Evolutionary conservation across 768 basidiomycete genomes (phyloP), one percentile per base, ranked within the genome.

Genomic region (Fomitopsis pulvina): DNA sequence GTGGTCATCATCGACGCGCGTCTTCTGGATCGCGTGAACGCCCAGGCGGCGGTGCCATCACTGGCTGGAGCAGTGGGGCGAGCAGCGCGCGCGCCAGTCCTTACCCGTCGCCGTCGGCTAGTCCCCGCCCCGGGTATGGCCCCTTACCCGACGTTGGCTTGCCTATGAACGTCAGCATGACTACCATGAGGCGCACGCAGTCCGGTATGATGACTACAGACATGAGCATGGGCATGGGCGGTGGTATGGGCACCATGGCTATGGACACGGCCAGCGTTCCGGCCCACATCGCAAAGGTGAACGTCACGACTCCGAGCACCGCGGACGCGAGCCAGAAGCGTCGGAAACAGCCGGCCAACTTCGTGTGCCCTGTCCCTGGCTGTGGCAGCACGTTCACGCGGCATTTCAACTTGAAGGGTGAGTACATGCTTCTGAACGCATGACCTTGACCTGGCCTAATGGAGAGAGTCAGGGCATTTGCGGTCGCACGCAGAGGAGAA

Each of bases 331-430:
- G 86, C 56, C 82, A 87, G 61, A 83, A 81, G 57, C 72, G 93
- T 50, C 73, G 93, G 57, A 95, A 92, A 61, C 88, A 89, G 62
- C 87, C 92, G 45, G 93, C 92, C 39, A 84, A 80, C 54, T 95
- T 94, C 62, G 67, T 78, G 52, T 97, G 93, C 68, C 93, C 94
- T 4, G 91, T 97, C 14, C 89, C 91, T 9, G 92, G 92, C 11
- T 97, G 93, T 71, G 92, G 91, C 40, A 92, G 90, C 66, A 95
- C 93, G n/a, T 97, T 97, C 68, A 96, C 94, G 37, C 72, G 91
- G 61, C 87, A 91, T 63, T 96, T 96, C 71, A 96, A 96, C 63
- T 65, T 96, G 51, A 92, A 93, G 65, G 94, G 86, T 87, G 56
- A 25, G 72, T 70, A n/a, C n/a, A n/a, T n/a, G n/a, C n/a, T n/a